Evolutionary conservation across 1,284 basidiomycete genomes (phyloP).

Genomic region (Amylostereum areolatum): DNA sequence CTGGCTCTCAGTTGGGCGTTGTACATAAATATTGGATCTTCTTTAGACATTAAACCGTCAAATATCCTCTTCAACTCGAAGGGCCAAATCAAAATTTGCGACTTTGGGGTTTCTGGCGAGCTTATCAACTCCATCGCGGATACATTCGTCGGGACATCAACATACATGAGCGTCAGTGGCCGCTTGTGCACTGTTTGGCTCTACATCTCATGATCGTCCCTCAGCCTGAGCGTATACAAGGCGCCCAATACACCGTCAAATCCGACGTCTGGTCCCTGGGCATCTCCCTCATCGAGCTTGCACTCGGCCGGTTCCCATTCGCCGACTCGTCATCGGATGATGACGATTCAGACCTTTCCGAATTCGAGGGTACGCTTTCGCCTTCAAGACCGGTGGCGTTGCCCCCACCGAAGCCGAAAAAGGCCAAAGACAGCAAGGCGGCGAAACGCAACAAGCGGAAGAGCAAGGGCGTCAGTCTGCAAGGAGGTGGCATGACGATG

Average conservation of each 20-base stretch:
- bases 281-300: slow-evolving; percentile 92
- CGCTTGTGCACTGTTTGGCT: background rate
- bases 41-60: slow-evolving; percentile 95
- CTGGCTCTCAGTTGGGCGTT: background rate
- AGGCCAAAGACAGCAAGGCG: slow-evolving; percentile 35
- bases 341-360: slow-evolving; percentile 53
- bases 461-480: slow-evolving; percentile 81
- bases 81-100: slow-evolving; percentile 97
- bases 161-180: slow-evolving; percentile 94
- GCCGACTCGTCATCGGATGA: slow-evolving; percentile 59
- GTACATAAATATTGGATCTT: slow-evolving; percentile 4
- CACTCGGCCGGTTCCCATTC: slow-evolving; percentile 91
- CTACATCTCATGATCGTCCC: slow-evolving; percentile 5
- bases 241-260: slow-evolving; percentile 95
- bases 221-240: slow-evolving; percentile 97
- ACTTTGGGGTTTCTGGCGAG: slow-evolving; percentile 98
- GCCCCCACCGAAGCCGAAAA: slow-evolving; percentile 22
- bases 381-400: slow-evolving; percentile 45
- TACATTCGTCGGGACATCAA: slow-evolving; percentile 97
- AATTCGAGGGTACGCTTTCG: slow-evolving; percentile 65
- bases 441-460: slow-evolving; percentile 52
- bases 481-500: slow-evolving; percentile 92
- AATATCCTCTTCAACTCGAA: slow-evolving; percentile 94
- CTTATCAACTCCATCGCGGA: slow-evolving; percentile 98
- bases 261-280: slow-evolving; percentile 98